These are phyloP conservation scores for Diutina catenulata DNA, from an alignment of 1,139 yeast species.

Conservation along the genomic window DNA sequence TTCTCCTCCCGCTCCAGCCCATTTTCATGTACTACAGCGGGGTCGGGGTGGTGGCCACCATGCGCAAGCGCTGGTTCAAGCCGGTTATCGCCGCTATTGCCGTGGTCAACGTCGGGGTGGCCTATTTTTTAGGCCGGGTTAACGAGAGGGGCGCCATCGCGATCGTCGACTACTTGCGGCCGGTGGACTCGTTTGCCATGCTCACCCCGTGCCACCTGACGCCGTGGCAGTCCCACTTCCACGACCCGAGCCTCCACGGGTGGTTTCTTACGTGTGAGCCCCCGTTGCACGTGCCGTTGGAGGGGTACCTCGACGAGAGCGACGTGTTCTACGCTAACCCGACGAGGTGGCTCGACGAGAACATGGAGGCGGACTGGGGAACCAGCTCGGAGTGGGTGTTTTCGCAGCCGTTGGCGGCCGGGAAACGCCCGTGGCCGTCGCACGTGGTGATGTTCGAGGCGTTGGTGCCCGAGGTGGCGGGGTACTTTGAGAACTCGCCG, in stretches of 20 bases:
- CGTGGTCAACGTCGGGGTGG: conserved; percentile 29
- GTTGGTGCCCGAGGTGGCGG: conserved; percentile 21
- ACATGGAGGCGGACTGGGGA: conserved; percentile 17
- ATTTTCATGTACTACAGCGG: conserved; percentile 14
- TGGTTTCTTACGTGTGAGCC: conserved; percentile 94
- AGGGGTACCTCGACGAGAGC: conserved; percentile 68
- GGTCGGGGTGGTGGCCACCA: conserved; percentile 3
- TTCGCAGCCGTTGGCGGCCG: conserved; percentile 23
- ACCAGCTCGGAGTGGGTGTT: too few species aligned
- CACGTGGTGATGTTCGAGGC: conserved; percentile 65
- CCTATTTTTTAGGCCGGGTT: conserved; percentile 42
- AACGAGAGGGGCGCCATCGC: conserved; percentile 84
- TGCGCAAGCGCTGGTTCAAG: conserved; percentile 14
- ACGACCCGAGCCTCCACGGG: conserved; percentile 32
- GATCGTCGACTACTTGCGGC: conserved; percentile 43
- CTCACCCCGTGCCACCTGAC: conserved; percentile 96
- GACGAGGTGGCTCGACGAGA: conserved; percentile 17
- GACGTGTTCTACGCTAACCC: conserved; percentile 73
- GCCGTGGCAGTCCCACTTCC: conserved; percentile 86
- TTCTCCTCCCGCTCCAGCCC: conserved; percentile 82
- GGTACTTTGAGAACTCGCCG: conserved; percentile 24
- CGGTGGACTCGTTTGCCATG: conserved; percentile 52
- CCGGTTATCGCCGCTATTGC: conserved; percentile 2
- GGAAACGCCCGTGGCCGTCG: conserved; percentile 49
- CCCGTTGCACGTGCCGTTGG: conserved; percentile 39